Conservation (phyloP, 495 filamentous ascomycete genomes). For the Schizothecium vesticola region DNA sequence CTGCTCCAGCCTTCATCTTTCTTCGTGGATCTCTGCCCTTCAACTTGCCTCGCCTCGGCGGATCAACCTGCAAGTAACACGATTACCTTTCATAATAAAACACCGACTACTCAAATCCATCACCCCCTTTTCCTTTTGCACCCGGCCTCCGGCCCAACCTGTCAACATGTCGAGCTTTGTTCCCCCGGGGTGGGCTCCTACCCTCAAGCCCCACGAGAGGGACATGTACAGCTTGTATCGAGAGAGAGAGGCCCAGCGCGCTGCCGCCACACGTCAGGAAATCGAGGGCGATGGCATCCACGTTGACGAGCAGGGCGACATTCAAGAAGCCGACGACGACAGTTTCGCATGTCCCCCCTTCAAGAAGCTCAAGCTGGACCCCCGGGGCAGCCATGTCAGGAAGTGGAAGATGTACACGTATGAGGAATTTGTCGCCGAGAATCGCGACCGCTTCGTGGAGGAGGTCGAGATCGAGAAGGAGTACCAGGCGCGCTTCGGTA, state of each 20-base stretch:
- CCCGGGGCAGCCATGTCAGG: not conserved
- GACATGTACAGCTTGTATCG: slow-evolving; percentile 3
- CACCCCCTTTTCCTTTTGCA: not conserved
- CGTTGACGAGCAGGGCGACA: not conserved
- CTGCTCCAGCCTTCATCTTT: not conserved
- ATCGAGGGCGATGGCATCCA: slow-evolving; percentile 22
- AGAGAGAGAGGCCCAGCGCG: slow-evolving; percentile 12
- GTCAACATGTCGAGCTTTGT: not conserved
- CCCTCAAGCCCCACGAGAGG: not conserved
- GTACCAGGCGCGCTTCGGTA: not conserved
- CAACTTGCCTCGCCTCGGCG: not conserved
- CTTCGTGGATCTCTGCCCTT: not conserved
- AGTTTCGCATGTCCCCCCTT: not conserved
- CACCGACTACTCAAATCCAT: not conserved
- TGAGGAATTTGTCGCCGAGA: not conserved
- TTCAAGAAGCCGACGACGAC: slow-evolving; percentile 10
- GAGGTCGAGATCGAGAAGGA: not conserved
- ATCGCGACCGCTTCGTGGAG: not conserved
- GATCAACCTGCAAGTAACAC: not conserved
- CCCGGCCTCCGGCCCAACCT: not conserved
- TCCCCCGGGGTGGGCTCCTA: not conserved
- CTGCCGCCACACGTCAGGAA: slow-evolving; percentile 16
- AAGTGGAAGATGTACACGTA: slow-evolving; percentile 12
- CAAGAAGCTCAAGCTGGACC: slow-evolving; percentile 7
- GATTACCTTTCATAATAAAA: not conserved